Evolutionary conservation across 306 rosid genomes (phyloP), one percentile per base, ranked within the genome.

Genomic region (Cajanus cajan): DNA sequence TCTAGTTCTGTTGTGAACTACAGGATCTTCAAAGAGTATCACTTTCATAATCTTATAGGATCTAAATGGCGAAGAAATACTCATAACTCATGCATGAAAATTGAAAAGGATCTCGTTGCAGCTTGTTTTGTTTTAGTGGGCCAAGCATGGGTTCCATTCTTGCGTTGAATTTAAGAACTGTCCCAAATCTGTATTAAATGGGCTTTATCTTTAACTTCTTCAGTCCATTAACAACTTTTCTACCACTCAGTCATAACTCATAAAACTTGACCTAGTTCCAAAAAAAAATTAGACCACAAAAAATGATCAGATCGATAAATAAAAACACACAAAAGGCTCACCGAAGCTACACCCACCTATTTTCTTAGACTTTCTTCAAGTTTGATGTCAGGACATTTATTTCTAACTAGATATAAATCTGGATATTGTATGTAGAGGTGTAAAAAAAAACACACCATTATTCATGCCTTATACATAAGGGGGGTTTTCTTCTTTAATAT

Each of bases 121-220:
- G 21, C 21, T 22, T 25, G 15, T 66, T 43, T 48, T 33, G 5
- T 40, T 66, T 36, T 28, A 71, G 55, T 74, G 80, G 71, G 64
- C 80, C 36, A 52, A 16, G 41, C 62, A 25, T 52, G 57, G 51
- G 15, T 39, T 71, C 12, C 24, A 13, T 21, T 15, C 19, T 25
- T 7, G 55, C 5, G 22, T 52, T n/a, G 55, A 40, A 24, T 18
- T 13, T 48, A 3, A 7, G 34, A 18, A 39, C 12, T 45, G 13
- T 36, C 34, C 39, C 68, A 73, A 40, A 40, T 59, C 50, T 13
- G 33, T 44, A 6, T 21, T 44, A 81, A 43, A 15, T 68, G 82
- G 73, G 78, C 85, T 69, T 66, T 15, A 33, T 19, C 34, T 58
- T 39, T 24, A n/a, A 19, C 59, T 15, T 68, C 10, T 57, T 44